Evolutionary conservation across 768 basidiomycete species (phyloP), one percentile per base, ranked within the genome.

Genomic region (Termitomyces sp.): DNA sequence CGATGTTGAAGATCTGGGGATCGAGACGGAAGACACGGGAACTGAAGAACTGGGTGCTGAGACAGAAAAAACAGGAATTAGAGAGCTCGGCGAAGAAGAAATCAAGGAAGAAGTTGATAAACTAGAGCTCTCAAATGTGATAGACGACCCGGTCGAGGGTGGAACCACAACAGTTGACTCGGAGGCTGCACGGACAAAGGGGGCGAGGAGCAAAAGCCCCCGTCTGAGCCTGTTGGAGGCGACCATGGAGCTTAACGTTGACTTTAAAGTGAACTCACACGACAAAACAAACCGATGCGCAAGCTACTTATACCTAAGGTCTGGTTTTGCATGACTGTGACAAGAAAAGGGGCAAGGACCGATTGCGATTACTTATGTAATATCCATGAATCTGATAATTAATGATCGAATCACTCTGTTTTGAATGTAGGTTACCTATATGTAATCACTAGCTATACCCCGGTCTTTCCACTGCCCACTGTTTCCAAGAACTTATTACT

Each of bases 131-230:
- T 42, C 30, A 14, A 53, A 46, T 10, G 32, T 11, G 27, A 50
- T 32, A 52, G 45, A 55, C 40, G 52, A 56, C 40, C 7, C 52
- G 27, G 51, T 17, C 27, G 54, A 49, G 43, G 54, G 35, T 45
- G 57, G n/a, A 27, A 50, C 19, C 12, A 56, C 54, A 28, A 50
- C 30, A 34, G 57, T 58, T 9, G 46, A 51, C 49, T 56, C 51
- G 6, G 61, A 41, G 9, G 58, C 47, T 27, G 61, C 58, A 30
- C 19, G 39, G n/a, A 59, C 59, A 21, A 55, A 50, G 27, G 60
- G 57, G 23, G 45, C 47, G 47, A 62, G 61, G 52, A 59, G 50
- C 34, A 62, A 17, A 42, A 62, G 58, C 7, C 52, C 60, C 41
- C 56, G 51, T 32, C 45, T 47, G 23, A 59, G 49, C 40, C 58